Conservation (phyloP, 2,329 filamentous ascomycete genomes). For the Aspergillus candidus region DNA sequence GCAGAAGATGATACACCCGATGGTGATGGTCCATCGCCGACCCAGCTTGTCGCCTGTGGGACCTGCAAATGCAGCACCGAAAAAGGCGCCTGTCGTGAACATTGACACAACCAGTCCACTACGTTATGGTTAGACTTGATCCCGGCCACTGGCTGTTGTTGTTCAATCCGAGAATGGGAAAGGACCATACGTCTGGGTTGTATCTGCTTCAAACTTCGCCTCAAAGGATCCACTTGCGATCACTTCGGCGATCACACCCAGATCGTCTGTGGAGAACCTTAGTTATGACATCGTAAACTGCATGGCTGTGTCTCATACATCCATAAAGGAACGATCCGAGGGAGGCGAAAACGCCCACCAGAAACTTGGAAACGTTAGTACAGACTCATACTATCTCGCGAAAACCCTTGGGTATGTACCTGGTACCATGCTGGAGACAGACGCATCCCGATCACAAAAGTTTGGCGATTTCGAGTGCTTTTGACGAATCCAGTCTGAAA, state of each 20-base stretch:
- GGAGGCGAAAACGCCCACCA: constrained; percentile 54
- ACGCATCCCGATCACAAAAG: constrained; percentile 39
- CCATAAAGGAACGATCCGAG: constrained; percentile 54
- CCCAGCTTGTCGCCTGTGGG: constrained; percentile 59
- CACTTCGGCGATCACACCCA: constrained; percentile 56
- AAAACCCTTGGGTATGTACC: constrained; percentile 25
- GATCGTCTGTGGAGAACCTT: constrained; percentile 37
- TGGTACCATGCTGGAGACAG: constrained; percentile 55
- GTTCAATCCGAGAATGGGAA: not conserved
- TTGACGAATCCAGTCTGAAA: not conserved
- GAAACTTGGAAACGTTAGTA: constrained; percentile 40
- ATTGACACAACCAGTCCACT: constrained; percentile 68
- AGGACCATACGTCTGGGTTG: constrained; percentile 25
- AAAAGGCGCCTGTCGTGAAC: constrained; percentile 70
- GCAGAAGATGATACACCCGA: constrained; percentile 65
- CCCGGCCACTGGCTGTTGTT: not conserved
- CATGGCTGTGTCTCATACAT: constrained; percentile 27
- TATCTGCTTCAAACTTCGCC: constrained; percentile 25
- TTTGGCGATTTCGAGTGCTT: not conserved
- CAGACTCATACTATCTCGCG: not conserved
- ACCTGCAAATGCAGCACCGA: constrained; percentile 61
- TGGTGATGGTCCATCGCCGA: constrained; percentile 63
- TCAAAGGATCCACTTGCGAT: constrained; percentile 39
- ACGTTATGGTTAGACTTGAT: not conserved
- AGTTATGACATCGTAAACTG: constrained; percentile 1